Evolutionary conservation across 2,329 filamentous ascomycete genomes (phyloP).

Genomic region (Phyllosticta citriasiana): DNA sequence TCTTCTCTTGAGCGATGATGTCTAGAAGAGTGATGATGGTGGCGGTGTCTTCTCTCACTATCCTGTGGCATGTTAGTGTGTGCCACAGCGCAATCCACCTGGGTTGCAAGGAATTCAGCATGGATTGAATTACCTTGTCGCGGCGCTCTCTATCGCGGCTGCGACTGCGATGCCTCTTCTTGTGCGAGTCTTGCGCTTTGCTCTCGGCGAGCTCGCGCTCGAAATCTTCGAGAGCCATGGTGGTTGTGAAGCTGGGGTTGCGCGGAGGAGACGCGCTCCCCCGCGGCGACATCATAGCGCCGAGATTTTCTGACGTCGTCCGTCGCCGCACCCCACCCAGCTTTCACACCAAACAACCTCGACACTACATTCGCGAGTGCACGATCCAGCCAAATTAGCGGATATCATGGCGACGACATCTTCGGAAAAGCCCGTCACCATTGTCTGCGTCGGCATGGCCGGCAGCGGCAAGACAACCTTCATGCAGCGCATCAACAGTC

Average conservation of each 20-base stretch:
- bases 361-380: background rate
- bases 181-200: constrained; percentile 40
- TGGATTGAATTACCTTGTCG: constrained; percentile 17
- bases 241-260: constrained; percentile 9
- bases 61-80: constrained; percentile 10
- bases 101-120: background rate
- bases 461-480: constrained; percentile 99
- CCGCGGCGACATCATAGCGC: constrained; percentile 1
- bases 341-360: background rate
- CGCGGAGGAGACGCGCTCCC: constrained; percentile 1
- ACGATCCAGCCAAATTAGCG: background rate
- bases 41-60: constrained; percentile 36
- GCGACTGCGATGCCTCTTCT: constrained; percentile 36
- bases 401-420: constrained; percentile 5
- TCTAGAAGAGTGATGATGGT: constrained; percentile 30
- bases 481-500: constrained; percentile 94
- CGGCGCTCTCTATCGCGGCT: constrained; percentile 22
- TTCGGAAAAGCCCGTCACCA: constrained; percentile 50
- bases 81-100: background rate
- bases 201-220: constrained; percentile 64
- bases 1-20: constrained; percentile 39
- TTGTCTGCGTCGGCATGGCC: constrained; percentile 97
- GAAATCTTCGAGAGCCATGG: constrained; percentile 60
- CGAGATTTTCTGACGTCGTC: constrained; percentile 7
- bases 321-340: background rate